Evolutionary conservation across 2,329 filamentous ascomycete genomes (phyloP), one percentile per base, ranked within the genome.

Genomic region (Pyrenochaeta sp.): DNA sequence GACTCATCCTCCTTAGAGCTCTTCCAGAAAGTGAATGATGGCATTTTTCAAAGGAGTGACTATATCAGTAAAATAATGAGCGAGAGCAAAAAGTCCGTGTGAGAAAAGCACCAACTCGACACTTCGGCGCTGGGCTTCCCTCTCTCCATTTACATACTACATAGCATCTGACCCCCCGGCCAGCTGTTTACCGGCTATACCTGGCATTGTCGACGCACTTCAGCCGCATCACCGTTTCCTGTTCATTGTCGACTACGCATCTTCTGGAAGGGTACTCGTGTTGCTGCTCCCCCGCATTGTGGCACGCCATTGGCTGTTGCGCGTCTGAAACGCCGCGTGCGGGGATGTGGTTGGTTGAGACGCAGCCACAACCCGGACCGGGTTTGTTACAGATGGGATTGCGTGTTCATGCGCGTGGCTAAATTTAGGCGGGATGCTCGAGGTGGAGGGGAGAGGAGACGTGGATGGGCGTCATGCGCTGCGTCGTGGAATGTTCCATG

Each of bases 1-100:
- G 43, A 19, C 18, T 51, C 46, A n/a, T 55, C 49, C 7, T 14
- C 11, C 35, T 53, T 59, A 14, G 47, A 23, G 35, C 28, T 51
- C 31, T 55, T 59, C 58, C 55, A 58, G 24, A 59, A 61, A 21
- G 56, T 36, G 26, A 61, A 58, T 6, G 58, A 58, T 4, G 58
- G 58, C 58, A 61, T 61, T 34, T 9, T 31, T 5, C 15, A 14
- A 4, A 6, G 36, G 26, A 17, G 22, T 24, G 22, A 37, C n/a
- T n/a, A n/a, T n/a, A n/a, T n/a, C n/a, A n/a, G n/a, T n/a, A n/a
- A n/a, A 15, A 28, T n/a, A 40, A 45, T 15, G 37, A 46, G 13
- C 23, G 36, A 44, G n/a, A n/a, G n/a, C n/a, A n/a, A n/a, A n/a
- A n/a, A n/a, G n/a, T n/a, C n/a, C n/a, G n/a, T n/a, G n/a, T n/a